Evolutionary conservation across 768 basidiomycete genomes (phyloP), one percentile per base, ranked within the genome.

Genomic region (Mycena epipterygia): DNA sequence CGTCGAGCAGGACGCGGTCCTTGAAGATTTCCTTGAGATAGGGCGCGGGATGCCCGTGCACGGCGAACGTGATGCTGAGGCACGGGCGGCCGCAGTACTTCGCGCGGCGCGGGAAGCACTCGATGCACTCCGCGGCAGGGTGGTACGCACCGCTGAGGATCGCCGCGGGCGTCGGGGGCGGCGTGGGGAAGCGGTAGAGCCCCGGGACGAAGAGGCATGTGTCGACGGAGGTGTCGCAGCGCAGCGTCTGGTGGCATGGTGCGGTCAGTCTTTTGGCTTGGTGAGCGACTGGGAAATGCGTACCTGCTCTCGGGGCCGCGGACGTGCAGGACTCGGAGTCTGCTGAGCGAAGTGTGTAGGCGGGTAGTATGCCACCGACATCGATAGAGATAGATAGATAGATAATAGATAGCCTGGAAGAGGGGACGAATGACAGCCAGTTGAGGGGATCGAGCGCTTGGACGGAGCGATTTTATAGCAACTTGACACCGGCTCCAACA

Each of bases 41-140:
- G 33, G 68, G 68, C 27, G 63, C 68, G 29, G 68, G 68, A 19
- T 65, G 56, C 6, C 57, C 56, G 21, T 53, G 56, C 29, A 70
- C 68, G 16, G 39, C 21, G 39, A 70, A 70, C 32, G 41, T 5
- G 23, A 70, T 59, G 49, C 62, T 70, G 11, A 64, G 30, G 5
- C 21, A 37, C 4, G 68, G 62, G 14, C 57, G 68, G 32, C 49
- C 68, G 33, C 48, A 49, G 33, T 51, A 70, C 19, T 41, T 49
- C 2, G 57, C 46, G 1, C 57, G 62, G 23, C 68, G 68, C n/a
- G 68, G 68, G 25, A 70, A 53, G 41, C 30, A 52, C 57, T 64
- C 63, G 39, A 70, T 51, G 42, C 29, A 32, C 19, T 53, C 61
- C 9, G 17, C 25, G 3, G 29, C 48, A 27, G 52, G 30, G 25